Evolutionary conservation across 73 alveolate genomes (phyloP), one percentile per base, ranked within the genome.

Genomic region (Paramecium pentaurelia): DNA sequence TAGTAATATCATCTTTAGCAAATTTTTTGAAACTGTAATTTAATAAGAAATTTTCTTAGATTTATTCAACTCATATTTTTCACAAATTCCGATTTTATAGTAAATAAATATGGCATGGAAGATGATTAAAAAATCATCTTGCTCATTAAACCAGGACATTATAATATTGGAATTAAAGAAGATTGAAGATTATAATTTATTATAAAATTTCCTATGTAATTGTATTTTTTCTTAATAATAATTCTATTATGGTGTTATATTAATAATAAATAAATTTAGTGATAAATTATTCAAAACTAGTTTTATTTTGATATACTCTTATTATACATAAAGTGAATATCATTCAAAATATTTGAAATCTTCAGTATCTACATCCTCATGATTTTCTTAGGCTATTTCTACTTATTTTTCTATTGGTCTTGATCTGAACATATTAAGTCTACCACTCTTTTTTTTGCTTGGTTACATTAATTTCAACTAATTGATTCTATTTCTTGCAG

Each of bases 261-360:
- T 38, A 38, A 22, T 22, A 22, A 22, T 22, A 22, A 22, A 22
- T 12, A 47, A 12, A 12, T 47, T 47, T 47, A 22, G 25, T 47
- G 59, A 1, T 47, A 12, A 47, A 47, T 47, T 47, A 12, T 47
- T 47, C 16, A 14, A 47, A 12, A 47, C 3, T 1, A 10, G 16
- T 47, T 3, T 47, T 47, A 12, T 7, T 47, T 47, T 47, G 59
- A 47, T 12, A 47, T 12, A 47, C 16, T 12, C 68, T 51, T 51
- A 51, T 51, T 51, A 54, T 54, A 54, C 11, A 18, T 18, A 54
- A 54, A 54, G 70, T 54, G 70, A 54, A 54, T 54, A 64, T 64
- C 84, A 64, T 34, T 64, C 84, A 64, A 64, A 64, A 34, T 64
- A 64, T 64, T 64, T 64, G 47, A 64, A 64, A 14, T 64, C 84